A percentile compares a stretch with the other conserved stretches of the same genome.
These are phyloP conservation scores for Boletus tomentosulus DNA, from an alignment of 768 basidiomycete genomes.

Conservation along the genomic window DNA sequence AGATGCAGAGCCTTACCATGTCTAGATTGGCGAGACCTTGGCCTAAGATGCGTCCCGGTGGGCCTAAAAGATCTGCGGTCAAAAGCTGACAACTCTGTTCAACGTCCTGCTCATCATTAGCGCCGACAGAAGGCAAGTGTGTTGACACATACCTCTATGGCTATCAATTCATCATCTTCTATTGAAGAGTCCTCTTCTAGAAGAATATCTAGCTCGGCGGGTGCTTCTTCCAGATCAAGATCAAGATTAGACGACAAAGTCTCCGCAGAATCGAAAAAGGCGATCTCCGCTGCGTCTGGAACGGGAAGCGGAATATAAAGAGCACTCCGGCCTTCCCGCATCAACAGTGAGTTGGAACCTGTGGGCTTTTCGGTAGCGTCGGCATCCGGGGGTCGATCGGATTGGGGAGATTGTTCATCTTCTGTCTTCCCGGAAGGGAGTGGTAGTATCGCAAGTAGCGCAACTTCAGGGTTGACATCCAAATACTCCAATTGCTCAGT, in stretches of 20 bases:
- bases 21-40: neutral
- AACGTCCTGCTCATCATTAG: slow-evolving; percentile 1
- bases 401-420: neutral
- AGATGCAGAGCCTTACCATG: slow-evolving; percentile 7
- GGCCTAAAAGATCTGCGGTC: neutral
- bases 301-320: slow-evolving; percentile 12
- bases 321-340: neutral
- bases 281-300: slow-evolving; percentile 12
- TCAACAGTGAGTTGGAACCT: neutral
- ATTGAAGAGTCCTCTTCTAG: neutral
- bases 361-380: neutral
- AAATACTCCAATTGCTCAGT: neutral
- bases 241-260: neutral
- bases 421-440: neutral
- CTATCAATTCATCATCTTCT: neutral
- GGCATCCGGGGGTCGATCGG: neutral
- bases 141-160: slow-evolving; percentile 1
- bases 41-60: no score
- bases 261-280: slow-evolving; percentile 13
- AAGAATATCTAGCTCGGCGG: neutral
- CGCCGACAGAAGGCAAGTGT: neutral
- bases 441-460: neutral
- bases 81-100: slow-evolving; percentile 1
- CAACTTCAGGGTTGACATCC: neutral
- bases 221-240: neutral